These are phyloP conservation scores for Leccinum fuscescens DNA, from an alignment of 1,284 basidiomycete species.

Conservation along the genomic window DNA sequence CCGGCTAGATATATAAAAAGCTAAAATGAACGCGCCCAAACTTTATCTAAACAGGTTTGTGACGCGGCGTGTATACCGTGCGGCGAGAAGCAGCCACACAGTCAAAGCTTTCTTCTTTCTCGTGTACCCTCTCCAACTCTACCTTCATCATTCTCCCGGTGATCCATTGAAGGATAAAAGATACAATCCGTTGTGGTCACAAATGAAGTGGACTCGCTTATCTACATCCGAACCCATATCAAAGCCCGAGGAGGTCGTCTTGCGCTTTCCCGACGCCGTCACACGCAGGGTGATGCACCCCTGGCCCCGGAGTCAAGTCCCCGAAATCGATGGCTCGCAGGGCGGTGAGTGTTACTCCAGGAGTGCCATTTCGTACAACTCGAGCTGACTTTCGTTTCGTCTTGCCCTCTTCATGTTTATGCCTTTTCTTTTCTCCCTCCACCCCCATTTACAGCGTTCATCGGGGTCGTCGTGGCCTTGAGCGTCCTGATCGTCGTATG, in stretches of 20 bases:
- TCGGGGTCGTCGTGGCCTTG: conserved; percentile 45
- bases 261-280: background rate
- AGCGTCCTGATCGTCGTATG: conserved; percentile 44
- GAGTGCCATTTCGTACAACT: background rate
- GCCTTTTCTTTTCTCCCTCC: background rate
- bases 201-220: background rate
- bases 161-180: background rate
- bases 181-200: background rate
- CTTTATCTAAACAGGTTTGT: background rate
- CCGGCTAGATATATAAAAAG: background rate
- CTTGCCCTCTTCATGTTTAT: background rate
- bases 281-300: conserved; percentile 7
- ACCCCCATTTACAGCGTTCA: conserved; percentile 35
- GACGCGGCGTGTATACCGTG: conserved; percentile 8
- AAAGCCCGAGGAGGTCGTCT: background rate
- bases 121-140: background rate
- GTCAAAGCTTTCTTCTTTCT: background rate
- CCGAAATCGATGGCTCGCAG: conserved; percentile 45
- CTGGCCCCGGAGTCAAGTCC: conserved; percentile 32
- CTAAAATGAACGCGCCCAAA: background rate
- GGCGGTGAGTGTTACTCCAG: conserved; percentile 35
- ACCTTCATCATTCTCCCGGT: background rate
- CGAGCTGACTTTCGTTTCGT: background rate
- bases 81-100: background rate
- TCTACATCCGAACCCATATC: background rate